Base-by-base conservation (phyloP, 2,329 filamentous ascomycete species). In the Camillea tinctor region DNA sequence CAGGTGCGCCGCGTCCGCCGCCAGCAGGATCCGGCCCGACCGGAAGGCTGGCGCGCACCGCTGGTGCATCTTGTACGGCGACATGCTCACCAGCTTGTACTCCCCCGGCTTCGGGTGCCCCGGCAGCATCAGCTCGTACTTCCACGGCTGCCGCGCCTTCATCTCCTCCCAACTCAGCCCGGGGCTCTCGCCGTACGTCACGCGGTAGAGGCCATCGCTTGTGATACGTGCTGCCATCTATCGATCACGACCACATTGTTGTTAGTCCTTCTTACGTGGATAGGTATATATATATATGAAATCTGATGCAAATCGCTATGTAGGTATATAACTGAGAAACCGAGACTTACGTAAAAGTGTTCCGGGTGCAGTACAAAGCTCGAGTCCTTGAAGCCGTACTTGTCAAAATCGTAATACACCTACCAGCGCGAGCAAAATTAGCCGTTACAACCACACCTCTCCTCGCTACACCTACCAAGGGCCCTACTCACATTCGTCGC, bases 351-450 rank as follows among this genome's bases (percentile, higher is more conserved):
- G 56, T 72, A 80, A 72, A 84, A 88, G 66, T 89, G 78, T 21
- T 84, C 80, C 0, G 85, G 85, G 64, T 89, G 80, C 30, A 88
- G 78, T 63, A 87, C 83, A 70, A 88, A 88, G 69, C 86, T 86
- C 13, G 80, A 79, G 64, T 87, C 83, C 57, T 78, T 73, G 65
- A 78, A 86, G 23, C 78, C 80, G 64, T 79, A 84, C 62, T 81
- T 81, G 6, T 68, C 74, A 60, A 88, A 86, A 64, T 86, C 82
- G 61, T 88, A 86, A 69, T 87, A 87, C 11, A 84, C 82, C 84
- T 88, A 54, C 4, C 50, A 54, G 22, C 7, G 56, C 69, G 22
- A 66, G 63, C 55, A n/a, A 51, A 19, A 13, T 44, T 49, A 22
- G 30, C 13, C 26, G 4, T 7, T 55, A 50, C 26, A 57, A 23